Evolutionary conservation across 2,329 filamentous ascomycete species (phyloP).

Genomic region (Sporothrix euskadiensis): DNA sequence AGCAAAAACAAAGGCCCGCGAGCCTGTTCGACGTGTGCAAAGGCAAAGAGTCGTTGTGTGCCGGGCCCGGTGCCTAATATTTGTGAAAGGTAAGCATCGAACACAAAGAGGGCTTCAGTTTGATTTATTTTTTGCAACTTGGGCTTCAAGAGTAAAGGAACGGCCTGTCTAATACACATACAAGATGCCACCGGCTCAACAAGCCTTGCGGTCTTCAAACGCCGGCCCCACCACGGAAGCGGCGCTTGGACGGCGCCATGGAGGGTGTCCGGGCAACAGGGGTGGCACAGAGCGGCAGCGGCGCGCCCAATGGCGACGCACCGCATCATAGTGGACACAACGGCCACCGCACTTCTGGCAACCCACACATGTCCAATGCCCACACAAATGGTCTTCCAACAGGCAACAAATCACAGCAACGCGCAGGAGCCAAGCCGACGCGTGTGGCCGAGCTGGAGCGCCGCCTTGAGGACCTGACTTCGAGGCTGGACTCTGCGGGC

Average conservation of each 20-base stretch:
- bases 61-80: conserved; percentile 45
- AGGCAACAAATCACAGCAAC: conserved; percentile 13
- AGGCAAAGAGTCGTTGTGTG: conserved; percentile 54
- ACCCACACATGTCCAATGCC: not conserved
- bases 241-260: conserved; percentile 38
- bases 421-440: conserved; percentile 43
- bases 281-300: too few relatives aligned
- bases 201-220: conserved; percentile 51
- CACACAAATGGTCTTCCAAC: not conserved
- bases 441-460: conserved; percentile 54
- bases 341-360: not conserved
- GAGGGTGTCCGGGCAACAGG: not conserved
- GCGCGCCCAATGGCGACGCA: not conserved
- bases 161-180: not conserved
- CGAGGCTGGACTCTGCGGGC: conserved; percentile 43
- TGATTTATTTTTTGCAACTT: not conserved
- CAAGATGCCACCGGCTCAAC: conserved; percentile 50
- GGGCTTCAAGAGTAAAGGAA: not conserved
- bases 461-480: conserved; percentile 52
- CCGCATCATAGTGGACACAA: not conserved
- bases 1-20: conserved; percentile 46
- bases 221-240: conserved; percentile 50
- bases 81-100: conserved; percentile 49
- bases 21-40: conserved; percentile 54
- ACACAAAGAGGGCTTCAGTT: not conserved